phyloP scores from a whole-genome alignment of 768 basidiomycete genomes.

The Lactarius hatsudake region DNA sequence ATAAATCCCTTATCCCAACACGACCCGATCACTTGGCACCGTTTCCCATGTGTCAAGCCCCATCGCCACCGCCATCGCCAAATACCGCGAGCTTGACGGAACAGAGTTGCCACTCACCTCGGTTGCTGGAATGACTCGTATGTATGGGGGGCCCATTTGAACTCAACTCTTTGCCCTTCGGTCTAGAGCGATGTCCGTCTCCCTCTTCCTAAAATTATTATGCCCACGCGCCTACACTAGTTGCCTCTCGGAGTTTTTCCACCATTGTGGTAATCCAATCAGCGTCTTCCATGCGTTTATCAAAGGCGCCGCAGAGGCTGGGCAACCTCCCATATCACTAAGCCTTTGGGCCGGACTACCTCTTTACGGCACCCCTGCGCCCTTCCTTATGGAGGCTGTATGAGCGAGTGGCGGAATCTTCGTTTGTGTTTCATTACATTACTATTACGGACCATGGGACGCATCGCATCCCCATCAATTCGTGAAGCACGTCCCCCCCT shows the following conservation, averaged over 20 bases:
- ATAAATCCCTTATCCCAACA: background rate
- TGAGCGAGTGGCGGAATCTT: constrained; percentile 11
- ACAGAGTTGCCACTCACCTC: background rate
- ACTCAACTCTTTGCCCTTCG: background rate
- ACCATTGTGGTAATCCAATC: constrained; percentile 20
- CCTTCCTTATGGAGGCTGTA: constrained; percentile 16
- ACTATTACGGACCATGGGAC: constrained; percentile 2
- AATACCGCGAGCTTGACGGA: constrained; percentile 23
- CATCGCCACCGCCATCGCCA: background rate
- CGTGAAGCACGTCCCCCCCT: constrained; percentile 8
- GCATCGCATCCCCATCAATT: constrained; percentile 15
- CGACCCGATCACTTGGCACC: constrained; percentile 4
- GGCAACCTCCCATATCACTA: constrained; percentile 22
- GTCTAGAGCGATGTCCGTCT: background rate
- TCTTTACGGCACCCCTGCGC: constrained; percentile 17
- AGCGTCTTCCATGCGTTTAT: constrained; percentile 18
- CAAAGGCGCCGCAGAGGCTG: constrained; percentile 25
- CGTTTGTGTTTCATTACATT: constrained; percentile 22
- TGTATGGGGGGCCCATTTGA: background rate
- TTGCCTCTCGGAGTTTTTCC: constrained; percentile 22
- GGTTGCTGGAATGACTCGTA: background rate
- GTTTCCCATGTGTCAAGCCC: background rate
- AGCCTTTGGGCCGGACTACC: constrained; percentile 13
- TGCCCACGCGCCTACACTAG: constrained; percentile 12
- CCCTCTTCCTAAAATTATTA: background rate